Percentiles rank a stretch among this genome's conserved stretches.
phyloP scores from a whole-genome alignment of 352 stramenopile genomes.

The Phytophthora fragariaefolia region DNA sequence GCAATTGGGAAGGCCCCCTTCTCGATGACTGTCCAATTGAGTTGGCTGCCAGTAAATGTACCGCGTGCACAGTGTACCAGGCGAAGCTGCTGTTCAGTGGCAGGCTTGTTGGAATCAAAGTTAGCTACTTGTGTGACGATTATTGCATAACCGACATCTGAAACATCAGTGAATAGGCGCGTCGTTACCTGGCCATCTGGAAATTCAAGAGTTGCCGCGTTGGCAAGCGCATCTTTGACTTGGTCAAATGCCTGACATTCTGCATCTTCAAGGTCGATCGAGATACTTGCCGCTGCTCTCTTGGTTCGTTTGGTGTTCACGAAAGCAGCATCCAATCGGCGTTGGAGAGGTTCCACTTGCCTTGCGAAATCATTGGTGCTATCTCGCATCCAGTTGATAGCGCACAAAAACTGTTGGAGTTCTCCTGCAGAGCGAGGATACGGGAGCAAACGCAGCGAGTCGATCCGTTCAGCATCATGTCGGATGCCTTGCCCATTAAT shows the following conservation, averaged over 20 bases:
- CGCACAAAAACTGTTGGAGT: too few species aligned
- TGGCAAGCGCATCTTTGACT: background rate
- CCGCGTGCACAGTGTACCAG: background rate
- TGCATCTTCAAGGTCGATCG: background rate
- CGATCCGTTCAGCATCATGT: background rate
- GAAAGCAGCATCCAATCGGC: background rate
- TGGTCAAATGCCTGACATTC: conserved; percentile 1
- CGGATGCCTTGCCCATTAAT: background rate
- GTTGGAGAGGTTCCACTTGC: background rate
- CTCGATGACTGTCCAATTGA: background rate
- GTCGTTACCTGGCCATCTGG: background rate
- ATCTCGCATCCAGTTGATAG: conserved; percentile 5
- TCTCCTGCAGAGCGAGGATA: background rate
- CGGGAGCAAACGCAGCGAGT: too few species aligned
- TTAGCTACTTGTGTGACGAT: background rate
- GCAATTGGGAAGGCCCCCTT: conserved; percentile 8
- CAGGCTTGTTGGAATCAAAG: background rate
- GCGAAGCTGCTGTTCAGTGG: background rate
- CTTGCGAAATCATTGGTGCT: background rate
- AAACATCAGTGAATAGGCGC: background rate
- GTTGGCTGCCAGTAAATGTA: background rate
- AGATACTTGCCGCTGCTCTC: conserved; percentile 1
- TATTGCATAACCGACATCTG: background rate
- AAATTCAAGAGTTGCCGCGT: background rate
- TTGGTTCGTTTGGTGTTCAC: background rate